phyloP scores from a whole-genome alignment of 768 basidiomycete genomes.

The Boletus reticulatus region DNA sequence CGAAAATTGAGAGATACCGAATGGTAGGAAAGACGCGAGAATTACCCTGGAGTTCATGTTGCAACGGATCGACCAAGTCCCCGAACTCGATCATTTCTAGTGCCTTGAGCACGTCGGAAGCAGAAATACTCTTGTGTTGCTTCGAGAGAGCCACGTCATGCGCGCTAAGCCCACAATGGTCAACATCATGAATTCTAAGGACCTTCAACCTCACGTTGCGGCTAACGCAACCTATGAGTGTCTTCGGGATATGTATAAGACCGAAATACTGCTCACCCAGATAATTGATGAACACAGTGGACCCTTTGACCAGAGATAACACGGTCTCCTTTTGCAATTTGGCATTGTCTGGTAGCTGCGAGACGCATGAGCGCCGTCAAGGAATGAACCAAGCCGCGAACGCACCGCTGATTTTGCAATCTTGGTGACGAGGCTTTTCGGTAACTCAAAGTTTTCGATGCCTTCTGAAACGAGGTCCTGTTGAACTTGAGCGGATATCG shows the following conservation, averaged over 20 bases:
- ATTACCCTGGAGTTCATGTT: constrained; percentile 63
- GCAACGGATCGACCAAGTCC: constrained; percentile 62
- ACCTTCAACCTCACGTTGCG: constrained; percentile 38
- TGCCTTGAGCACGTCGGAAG: constrained; percentile 87
- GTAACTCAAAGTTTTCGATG: constrained; percentile 87
- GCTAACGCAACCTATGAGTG: constrained; percentile 29
- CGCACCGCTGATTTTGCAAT: constrained; percentile 83
- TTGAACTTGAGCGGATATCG: constrained; percentile 70
- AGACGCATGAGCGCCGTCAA: not conserved
- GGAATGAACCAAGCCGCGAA: constrained; percentile 3
- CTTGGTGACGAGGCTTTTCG: constrained; percentile 76
- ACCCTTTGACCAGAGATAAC: constrained; percentile 78
- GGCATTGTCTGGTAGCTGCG: constrained; percentile 75
- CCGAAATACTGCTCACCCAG: constrained; percentile 52
- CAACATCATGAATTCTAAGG: not conserved
- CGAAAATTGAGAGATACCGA: not conserved
- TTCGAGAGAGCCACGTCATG: constrained; percentile 85
- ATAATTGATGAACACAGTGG: constrained; percentile 95
- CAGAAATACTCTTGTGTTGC: constrained; percentile 86
- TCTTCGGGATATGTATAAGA: not conserved
- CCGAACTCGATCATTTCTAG: constrained; percentile 76
- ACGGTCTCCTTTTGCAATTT: constrained; percentile 92
- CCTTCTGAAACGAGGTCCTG: constrained; percentile 80
- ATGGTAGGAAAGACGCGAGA: not conserved
- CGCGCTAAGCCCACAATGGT: constrained; percentile 47